phyloP scores from a whole-genome alignment of 306 rosid species.

The Prunus padus region DNA sequence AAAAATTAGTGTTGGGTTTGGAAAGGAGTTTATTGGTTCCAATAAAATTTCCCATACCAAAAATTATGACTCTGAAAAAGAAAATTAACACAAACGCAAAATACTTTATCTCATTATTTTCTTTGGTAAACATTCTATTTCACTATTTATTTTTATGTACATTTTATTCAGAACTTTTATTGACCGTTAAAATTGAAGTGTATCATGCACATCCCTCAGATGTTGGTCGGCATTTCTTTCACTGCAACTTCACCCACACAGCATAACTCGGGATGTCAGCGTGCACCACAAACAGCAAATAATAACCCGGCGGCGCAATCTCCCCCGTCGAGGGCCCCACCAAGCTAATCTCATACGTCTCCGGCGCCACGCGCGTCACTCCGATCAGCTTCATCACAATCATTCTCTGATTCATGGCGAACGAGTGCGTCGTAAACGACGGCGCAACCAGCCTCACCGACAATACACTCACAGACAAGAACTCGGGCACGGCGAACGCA shows the following conservation, averaged over 20 bases:
- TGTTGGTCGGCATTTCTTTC: not conserved
- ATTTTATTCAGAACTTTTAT: too few relatives aligned
- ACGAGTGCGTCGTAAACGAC: constrained; percentile 68
- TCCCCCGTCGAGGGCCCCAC: constrained; percentile 51
- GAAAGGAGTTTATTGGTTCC: too few relatives aligned
- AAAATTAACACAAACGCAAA: too few relatives aligned
- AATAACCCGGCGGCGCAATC: constrained; percentile 70
- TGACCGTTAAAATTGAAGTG: too few relatives aligned
- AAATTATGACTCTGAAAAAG: too few relatives aligned
- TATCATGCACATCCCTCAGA: not conserved
- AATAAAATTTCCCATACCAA: too few relatives aligned
- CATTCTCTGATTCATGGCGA: constrained; percentile 74
- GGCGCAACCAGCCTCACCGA: constrained; percentile 65
- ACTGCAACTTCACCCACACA: constrained; percentile 59
- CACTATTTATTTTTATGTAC: too few relatives aligned
- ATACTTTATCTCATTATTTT: too few relatives aligned
- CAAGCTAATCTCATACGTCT: constrained; percentile 36
- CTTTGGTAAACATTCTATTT: too few relatives aligned
- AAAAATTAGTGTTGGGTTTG: too few relatives aligned
- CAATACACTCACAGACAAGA: constrained; percentile 20
- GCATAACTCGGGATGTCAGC: constrained; percentile 53
- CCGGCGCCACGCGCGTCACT: constrained; percentile 8
- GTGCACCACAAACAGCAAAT: constrained; percentile 66
- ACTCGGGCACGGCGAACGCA: constrained; percentile 31
- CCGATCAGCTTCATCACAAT: constrained; percentile 45